These are phyloP conservation scores for Tulasnella calospora DNA, from an alignment of 768 basidiomycete species.

Conservation along the genomic window DNA sequence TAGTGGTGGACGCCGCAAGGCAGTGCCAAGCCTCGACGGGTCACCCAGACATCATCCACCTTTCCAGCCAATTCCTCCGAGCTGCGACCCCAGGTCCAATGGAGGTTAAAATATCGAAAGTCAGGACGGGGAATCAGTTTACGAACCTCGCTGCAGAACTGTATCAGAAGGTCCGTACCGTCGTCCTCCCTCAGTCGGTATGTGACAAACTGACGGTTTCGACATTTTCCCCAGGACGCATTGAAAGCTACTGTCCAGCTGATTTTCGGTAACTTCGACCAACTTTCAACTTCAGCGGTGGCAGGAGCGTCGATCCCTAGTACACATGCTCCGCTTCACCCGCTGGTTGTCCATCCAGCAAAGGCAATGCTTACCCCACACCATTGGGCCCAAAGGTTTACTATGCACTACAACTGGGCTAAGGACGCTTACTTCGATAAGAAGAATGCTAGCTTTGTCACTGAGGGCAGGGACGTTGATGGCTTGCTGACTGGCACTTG, in stretches of 20 bases:
- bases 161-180: not conserved
- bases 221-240: not conserved
- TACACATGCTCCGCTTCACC: not conserved
- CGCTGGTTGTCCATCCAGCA: not conserved
- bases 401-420: not conserved
- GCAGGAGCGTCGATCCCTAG: not conserved
- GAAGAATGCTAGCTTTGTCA: not conserved
- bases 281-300: not conserved
- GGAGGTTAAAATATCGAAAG: not conserved
- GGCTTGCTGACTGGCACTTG: not conserved
- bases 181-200: not conserved
- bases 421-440: not conserved
- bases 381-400: not conserved
- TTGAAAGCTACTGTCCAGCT: not conserved
- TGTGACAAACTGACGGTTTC: not conserved
- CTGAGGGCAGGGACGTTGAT: not conserved
- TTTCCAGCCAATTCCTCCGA: slow-evolving; percentile 14
- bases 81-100: not conserved
- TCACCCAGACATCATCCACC: slow-evolving; percentile 1
- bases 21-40: not conserved
- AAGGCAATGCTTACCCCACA: not conserved
- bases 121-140: not conserved
- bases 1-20: not conserved
- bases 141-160: not conserved
- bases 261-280: not conserved